Evolutionary conservation across 2,329 filamentous ascomycete species (phyloP).

Genomic region (Nakataea oryzae): DNA sequence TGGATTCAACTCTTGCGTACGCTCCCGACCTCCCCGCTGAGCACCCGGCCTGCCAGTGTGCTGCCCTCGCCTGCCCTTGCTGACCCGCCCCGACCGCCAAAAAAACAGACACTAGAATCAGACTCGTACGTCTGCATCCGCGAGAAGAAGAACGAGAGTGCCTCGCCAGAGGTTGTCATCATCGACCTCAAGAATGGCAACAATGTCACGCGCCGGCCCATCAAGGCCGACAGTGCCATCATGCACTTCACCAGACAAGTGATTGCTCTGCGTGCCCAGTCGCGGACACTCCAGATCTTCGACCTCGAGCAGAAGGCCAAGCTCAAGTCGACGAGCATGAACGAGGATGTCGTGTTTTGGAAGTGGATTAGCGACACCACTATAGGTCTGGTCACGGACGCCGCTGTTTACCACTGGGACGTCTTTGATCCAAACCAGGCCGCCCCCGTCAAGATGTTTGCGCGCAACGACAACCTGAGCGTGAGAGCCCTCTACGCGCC

Average conservation of each 20-base stretch:
- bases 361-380: conserved; percentile 93
- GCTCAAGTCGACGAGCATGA: conserved; percentile 93
- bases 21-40: conserved; percentile 19
- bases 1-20: conserved; percentile 80
- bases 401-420: conserved; percentile 93
- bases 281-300: conserved; percentile 93
- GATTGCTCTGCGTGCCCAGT: conserved; percentile 92
- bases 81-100: conserved; percentile 8
- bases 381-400: conserved; percentile 83
- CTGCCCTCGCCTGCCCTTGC: conserved; percentile 7
- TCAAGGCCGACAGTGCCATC: conserved; percentile 98
- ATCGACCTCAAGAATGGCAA: conserved; percentile 96
- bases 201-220: conserved; percentile 86
- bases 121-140: conserved; percentile 94
- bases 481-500: conserved; percentile 37
- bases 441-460: conserved; percentile 81
- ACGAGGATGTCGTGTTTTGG: conserved; percentile 97
- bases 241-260: conserved; percentile 98
- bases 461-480: conserved; percentile 80
- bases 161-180: conserved; percentile 90
- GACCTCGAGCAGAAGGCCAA: conserved; percentile 88
- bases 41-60: neutral
- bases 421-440: conserved; percentile 77
- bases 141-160: conserved; percentile 78
- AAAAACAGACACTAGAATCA: conserved; percentile 81